A percentile compares a stretch with the other conserved stretches of the same genome.
Conservation (phyloP, 2,329 filamentous ascomycete genomes). For the Aureobasidium lini region DNA sequence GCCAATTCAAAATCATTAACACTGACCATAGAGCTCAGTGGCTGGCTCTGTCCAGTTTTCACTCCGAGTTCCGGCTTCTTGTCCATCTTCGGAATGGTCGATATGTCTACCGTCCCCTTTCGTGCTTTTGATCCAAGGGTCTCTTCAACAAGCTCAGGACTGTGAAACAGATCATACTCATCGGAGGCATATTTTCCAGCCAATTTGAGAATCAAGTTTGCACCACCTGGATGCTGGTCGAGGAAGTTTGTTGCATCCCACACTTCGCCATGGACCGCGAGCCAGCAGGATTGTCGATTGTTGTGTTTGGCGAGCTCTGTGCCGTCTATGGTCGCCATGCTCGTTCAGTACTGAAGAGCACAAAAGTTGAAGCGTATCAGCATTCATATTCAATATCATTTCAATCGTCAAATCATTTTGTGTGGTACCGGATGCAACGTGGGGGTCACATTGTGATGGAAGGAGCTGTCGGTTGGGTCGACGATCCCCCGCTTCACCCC, state of each 20-base stretch:
- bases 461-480: neutral
- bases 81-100: conserved; percentile 14
- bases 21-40: conserved; percentile 39
- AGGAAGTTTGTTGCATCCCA: conserved; percentile 83
- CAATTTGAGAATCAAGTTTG: conserved; percentile 37
- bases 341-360: neutral
- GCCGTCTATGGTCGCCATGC: neutral
- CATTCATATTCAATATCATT: too few species aligned
- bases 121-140: conserved; percentile 34
- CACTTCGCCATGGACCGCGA: conserved; percentile 77
- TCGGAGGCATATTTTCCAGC: conserved; percentile 48
- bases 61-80: conserved; percentile 18
- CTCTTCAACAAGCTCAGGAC: conserved; percentile 32
- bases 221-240: conserved; percentile 78
- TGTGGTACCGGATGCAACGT: neutral
- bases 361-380: neutral
- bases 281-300: conserved; percentile 77
- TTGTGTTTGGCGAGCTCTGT: conserved; percentile 70
- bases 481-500: neutral
- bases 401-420: too few species aligned
- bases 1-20: conserved; percentile 36
- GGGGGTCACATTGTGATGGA: neutral
- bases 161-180: conserved; percentile 46
- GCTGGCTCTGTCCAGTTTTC: conserved; percentile 32
- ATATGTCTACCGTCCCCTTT: conserved; percentile 23